Evolutionary conservation across 805 yeast genomes (phyloP), one percentile per base, ranked within the genome.

Genomic region (Metschnikowia chrysomelidarum): DNA sequence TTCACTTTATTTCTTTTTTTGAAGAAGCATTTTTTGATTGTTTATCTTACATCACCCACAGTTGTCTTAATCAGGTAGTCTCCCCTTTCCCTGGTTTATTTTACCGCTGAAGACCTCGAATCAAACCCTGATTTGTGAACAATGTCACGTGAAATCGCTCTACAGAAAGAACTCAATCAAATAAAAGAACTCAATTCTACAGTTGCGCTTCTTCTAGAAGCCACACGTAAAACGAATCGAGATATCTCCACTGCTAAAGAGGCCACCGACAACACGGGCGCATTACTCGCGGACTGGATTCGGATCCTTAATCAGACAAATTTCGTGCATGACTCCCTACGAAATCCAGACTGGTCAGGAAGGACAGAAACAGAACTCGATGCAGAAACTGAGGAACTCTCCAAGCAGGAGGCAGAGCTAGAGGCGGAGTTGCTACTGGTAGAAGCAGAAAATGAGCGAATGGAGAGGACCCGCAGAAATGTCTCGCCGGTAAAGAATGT

Each of bases 301-400:
- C 65, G 71, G 43, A 78, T 80, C 31, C 66, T 80, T 14, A 77
- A 82, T 11, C 84, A 80, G 48, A 74, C 82, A 15, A 71, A 73
- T 22, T 75, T 76, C 48, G 73, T 80, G 4, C 62, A 67, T 18
- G 67, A 70, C 9, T 43, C 43, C 2, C 36, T 47, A 6, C 35
- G 38, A 14, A 41, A 47, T 22, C 51, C 49, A 5, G 30, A 25
- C 5, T 47, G 51, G 51, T 49, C 44, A 18, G 57, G 45, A 14
- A 14, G 3, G 4, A 25, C 9, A 4, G 54, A 39, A 2, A 53
- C 49, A 6, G 54, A 49, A n/a, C 49, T 40, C 12, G 47, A 40
- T 13, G 50, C 47, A 25, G 55, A 50, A 7, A 26, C 46, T 3
- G 54, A 49, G 5, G 43, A 40, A 7, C 51, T 51, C 24, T 14